Percentiles rank a stretch among this genome's conserved stretches.
Conservation (phyloP, 2,329 filamentous ascomycete species). For the Paecilomyces formosus region DNA sequence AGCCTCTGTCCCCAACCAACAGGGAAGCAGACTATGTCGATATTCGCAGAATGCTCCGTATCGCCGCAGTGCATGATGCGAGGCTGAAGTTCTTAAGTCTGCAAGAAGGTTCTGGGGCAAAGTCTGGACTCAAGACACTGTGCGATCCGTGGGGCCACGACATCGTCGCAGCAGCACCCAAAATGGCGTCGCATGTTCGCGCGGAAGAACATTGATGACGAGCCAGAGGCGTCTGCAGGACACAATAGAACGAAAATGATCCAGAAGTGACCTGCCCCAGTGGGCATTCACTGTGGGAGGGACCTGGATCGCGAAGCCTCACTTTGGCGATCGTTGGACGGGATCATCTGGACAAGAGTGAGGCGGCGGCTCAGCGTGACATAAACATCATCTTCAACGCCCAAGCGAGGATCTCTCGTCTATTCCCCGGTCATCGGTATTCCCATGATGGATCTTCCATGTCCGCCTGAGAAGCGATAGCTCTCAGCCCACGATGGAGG, state of each 20-base stretch:
- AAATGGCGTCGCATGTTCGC: constrained; percentile 15
- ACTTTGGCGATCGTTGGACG: background rate
- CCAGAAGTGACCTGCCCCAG: background rate
- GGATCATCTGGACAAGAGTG: background rate
- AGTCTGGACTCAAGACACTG: constrained; percentile 1
- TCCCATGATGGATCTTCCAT: background rate
- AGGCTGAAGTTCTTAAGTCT: constrained; percentile 2
- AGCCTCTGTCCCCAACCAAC: background rate
- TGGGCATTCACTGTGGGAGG: background rate
- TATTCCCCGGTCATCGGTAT: background rate
- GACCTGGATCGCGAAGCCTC: background rate
- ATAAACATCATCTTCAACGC: background rate
- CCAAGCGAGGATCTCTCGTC: background rate
- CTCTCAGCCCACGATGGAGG: background rate
- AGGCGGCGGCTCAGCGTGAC: background rate
- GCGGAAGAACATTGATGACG: constrained; percentile 7
- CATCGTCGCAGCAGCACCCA: constrained; percentile 19
- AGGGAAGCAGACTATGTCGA: background rate
- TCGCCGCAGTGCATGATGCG: background rate
- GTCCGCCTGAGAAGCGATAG: background rate
- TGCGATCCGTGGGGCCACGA: constrained; percentile 26
- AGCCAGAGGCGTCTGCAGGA: constrained; percentile 3
- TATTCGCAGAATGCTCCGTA: background rate
- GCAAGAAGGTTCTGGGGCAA: background rate
- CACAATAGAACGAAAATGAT: background rate